phyloP scores from a whole-genome alignment of 2,329 filamentous ascomycete genomes.

The Fusarium metavorans region DNA sequence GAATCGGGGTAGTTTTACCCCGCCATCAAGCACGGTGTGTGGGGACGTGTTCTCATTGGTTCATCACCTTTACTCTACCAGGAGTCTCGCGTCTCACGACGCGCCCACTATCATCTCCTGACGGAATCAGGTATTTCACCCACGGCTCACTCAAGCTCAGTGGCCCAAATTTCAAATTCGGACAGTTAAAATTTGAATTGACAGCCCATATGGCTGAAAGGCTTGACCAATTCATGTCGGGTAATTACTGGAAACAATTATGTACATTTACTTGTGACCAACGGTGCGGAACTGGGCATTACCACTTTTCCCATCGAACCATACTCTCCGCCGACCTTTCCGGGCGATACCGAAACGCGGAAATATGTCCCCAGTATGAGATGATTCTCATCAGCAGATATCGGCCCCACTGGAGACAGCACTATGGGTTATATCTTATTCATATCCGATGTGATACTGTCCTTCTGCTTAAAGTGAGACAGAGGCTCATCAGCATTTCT shows the following conservation, averaged over 20 bases:
- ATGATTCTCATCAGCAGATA: neutral
- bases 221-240: neutral
- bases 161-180: neutral
- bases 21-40: neutral
- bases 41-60: conserved; percentile 13
- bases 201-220: neutral
- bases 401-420: neutral
- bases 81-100: neutral
- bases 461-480: neutral
- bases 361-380: neutral
- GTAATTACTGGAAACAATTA: neutral
- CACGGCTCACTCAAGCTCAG: neutral
- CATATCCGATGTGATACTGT: neutral
- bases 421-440: neutral
- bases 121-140: neutral
- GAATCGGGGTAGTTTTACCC: neutral
- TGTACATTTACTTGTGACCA: neutral
- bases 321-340: neutral
- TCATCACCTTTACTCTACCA: neutral
- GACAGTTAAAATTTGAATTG: neutral
- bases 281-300: neutral
- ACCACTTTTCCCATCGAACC: neutral
- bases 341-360: neutral
- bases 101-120: neutral
- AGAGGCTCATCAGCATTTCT: neutral